Base-by-base conservation (phyloP, 257 asterid species). In the Forsythia viridissima region DNA sequence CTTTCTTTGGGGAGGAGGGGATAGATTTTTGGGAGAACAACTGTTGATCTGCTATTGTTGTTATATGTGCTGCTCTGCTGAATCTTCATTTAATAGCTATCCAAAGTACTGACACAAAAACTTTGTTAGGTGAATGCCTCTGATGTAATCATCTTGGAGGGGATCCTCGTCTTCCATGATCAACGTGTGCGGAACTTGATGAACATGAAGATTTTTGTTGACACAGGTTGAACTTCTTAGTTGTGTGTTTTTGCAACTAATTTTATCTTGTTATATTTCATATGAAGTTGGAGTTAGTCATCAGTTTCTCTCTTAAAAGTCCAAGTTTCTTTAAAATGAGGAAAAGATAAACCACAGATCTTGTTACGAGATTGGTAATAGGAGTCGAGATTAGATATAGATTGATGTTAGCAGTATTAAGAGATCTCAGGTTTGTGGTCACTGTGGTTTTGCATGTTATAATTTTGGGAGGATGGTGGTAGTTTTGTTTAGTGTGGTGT, bases 161-260 rank as follows among this genome's bases (percentile, higher is more conserved):
- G 99, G 59, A 96, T 96, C 87, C 97, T 96, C 44, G 97, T 96
- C 78, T 96, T 96, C 84, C 99, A 96, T 75, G 99, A 96, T 72
- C 94, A 81, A 67, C 90, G 96, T 68, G 99, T 96, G 52, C 97
- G 99, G 41, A 91, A 89, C 85, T 87, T 93, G 82, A 96, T 96
- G 99, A 96, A 87, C 81, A 93, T 96, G 99, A 96, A 96, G 92
- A 89, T 96, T 82, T 96, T 96, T 84, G 98, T 96, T 78, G 99
- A 96, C 85, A 89, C 97, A 82, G 98, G 99, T 93, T 73, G 76
- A 79, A 76, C 78, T 63, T 79, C 88, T 59, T 68, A 36, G 30
- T 73, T 86, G 24, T 78, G 73, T 42, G 36, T 44, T 39, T n/a
- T 77, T 57, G 75, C 30, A 74, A 67, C 68, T 63, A 34, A 79